Conservation (phyloP, 768 basidiomycete species). For the Pluteus cervinus region DNA sequence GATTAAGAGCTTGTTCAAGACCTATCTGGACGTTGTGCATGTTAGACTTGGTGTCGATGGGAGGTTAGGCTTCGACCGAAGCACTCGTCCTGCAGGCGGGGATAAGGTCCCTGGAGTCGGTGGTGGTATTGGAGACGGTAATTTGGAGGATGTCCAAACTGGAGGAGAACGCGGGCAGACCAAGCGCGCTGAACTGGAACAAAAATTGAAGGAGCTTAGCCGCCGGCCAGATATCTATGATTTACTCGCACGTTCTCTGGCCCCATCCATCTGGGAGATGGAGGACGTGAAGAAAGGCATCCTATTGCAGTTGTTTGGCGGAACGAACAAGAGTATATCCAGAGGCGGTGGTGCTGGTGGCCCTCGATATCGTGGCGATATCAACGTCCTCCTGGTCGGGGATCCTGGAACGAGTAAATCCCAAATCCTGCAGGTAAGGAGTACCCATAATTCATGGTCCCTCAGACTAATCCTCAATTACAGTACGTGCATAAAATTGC, state of each 20-base stretch:
- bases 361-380: constrained; percentile 94
- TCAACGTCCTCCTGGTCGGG: constrained; percentile 95
- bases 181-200: constrained; percentile 70
- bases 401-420: constrained; percentile 97
- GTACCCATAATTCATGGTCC: neutral
- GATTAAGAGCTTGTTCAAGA: constrained; percentile 96
- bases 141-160: constrained; percentile 50
- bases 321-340: constrained; percentile 93
- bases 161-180: constrained; percentile 34
- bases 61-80: constrained; percentile 71
- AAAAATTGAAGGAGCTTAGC: constrained; percentile 68
- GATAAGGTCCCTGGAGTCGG: constrained; percentile 67
- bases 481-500: constrained; percentile 99
- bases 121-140: constrained; percentile 63
- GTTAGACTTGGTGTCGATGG: constrained; percentile 71
- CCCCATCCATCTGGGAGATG: constrained; percentile 96
- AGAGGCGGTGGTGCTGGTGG: constrained; percentile 94
- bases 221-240: constrained; percentile 80
- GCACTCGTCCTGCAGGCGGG: constrained; percentile 65
- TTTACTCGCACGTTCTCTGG: constrained; percentile 75
- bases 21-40: constrained; percentile 94
- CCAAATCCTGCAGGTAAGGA: constrained; percentile 86
- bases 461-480: constrained; percentile 1
- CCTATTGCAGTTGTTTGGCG: constrained; percentile 91
- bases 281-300: constrained; percentile 99